A percentile compares a stretch with the other conserved stretches of the same genome.
phyloP scores from a whole-genome alignment of 2,329 filamentous ascomycete genomes.

The Trichoderma breve region DNA sequence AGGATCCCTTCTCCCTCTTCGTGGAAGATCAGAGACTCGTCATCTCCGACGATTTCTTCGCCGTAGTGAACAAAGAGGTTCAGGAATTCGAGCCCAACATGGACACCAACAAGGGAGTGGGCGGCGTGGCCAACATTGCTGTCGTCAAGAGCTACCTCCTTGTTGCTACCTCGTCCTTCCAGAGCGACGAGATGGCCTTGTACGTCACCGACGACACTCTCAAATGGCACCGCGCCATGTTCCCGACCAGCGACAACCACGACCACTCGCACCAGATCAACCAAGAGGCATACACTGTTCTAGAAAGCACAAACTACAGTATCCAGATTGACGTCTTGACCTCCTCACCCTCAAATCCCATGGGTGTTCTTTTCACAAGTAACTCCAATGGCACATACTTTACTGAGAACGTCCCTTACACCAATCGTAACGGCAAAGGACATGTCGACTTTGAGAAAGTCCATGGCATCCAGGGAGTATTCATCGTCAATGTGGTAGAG shows the following conservation, averaged over 20 bases:
- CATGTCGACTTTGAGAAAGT: conserved; percentile 96
- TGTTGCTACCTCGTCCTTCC: conserved; percentile 73
- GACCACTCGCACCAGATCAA: conserved; percentile 68
- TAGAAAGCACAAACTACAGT: conserved; percentile 97
- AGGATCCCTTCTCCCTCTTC: conserved; percentile 67
- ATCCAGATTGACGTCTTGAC: conserved; percentile 94
- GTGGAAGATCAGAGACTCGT: conserved; percentile 74
- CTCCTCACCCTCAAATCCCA: conserved; percentile 59
- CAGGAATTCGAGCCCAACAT: conserved; percentile 74
- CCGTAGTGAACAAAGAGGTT: conserved; percentile 44
- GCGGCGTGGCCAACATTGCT: conserved; percentile 78
- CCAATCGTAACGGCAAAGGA: conserved; percentile 74
- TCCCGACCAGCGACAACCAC: conserved; percentile 71
- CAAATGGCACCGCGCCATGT: conserved; percentile 89
- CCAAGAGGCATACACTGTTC: conserved; percentile 85
- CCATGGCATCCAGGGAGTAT: conserved; percentile 84
- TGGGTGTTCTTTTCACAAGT: conserved; percentile 89
- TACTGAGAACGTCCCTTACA: conserved; percentile 85
- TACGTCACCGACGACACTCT: conserved; percentile 83
- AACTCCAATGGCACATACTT: conserved; percentile 98
- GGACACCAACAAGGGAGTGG: conserved; percentile 68
- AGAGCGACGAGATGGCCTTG: conserved; percentile 86
- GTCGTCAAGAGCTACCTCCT: conserved; percentile 84
- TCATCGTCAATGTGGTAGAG: conserved; percentile 83
- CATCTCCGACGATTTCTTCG: conserved; percentile 82